Conservation (phyloP, 805 yeast genomes). For the Clavispora fructus region DNA sequence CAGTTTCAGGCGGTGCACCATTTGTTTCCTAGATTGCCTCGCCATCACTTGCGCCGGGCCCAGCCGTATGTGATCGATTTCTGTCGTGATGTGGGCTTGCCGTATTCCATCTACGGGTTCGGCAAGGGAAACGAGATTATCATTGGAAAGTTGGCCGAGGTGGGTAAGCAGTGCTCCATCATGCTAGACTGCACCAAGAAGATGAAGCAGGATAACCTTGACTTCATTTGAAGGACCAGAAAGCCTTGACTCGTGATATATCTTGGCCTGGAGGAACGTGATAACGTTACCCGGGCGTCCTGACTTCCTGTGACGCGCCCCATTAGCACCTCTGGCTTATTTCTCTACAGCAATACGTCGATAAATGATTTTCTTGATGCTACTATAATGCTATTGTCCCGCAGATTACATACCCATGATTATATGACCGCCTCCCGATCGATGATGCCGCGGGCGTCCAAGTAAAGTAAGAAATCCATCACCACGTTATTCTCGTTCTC, state of each 20-base stretch:
- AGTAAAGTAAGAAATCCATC: slow-evolving; percentile 36
- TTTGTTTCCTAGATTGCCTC: slow-evolving; percentile 80
- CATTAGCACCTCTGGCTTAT: too few species aligned
- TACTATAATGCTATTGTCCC: background rate
- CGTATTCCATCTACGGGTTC: slow-evolving; percentile 81
- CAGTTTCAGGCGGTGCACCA: slow-evolving; percentile 92
- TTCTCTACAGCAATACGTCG: too few species aligned
- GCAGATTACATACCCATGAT: background rate
- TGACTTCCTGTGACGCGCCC: too few species aligned
- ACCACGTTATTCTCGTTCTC: slow-evolving; percentile 37
- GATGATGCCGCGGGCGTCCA: slow-evolving; percentile 25
- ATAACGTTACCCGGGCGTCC: too few species aligned
- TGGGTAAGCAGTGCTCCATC: slow-evolving; percentile 74
- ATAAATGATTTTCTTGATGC: background rate
- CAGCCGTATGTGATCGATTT: slow-evolving; percentile 71
- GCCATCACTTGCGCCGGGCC: slow-evolving; percentile 76
- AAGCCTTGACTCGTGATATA: too few species aligned
- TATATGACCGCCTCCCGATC: slow-evolving; percentile 9
- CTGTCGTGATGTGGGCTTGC: slow-evolving; percentile 70
- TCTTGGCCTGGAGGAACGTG: too few species aligned
- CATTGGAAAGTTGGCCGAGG: slow-evolving; percentile 61
- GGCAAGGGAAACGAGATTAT: slow-evolving; percentile 71
- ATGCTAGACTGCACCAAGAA: slow-evolving; percentile 67
- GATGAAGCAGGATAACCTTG: slow-evolving; percentile 48
- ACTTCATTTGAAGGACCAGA: background rate